Percentiles rank a stretch among this genome's conserved stretches.
These are phyloP conservation scores for Peniophora sp. DNA, from an alignment of 1,284 basidiomycete species.

Conservation along the genomic window DNA sequence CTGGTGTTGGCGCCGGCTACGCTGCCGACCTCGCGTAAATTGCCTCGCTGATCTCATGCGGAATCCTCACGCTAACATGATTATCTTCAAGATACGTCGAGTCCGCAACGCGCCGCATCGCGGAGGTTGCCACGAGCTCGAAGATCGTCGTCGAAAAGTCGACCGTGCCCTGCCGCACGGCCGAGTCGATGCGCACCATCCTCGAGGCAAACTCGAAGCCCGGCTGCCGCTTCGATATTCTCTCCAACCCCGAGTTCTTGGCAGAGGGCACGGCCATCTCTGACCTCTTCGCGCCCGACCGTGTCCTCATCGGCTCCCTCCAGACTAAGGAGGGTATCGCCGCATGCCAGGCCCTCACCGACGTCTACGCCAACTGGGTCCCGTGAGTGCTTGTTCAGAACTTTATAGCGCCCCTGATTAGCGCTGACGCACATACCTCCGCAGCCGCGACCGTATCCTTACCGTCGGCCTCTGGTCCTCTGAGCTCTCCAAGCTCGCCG, in stretches of 20 bases:
- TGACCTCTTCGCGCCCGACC: slow-evolving; percentile 87
- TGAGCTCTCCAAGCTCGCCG: slow-evolving; percentile 96
- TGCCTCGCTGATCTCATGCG: slow-evolving; percentile 3
- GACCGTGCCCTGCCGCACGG: slow-evolving; percentile 96
- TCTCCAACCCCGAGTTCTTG: slow-evolving; percentile 99
- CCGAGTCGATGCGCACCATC: slow-evolving; percentile 98
- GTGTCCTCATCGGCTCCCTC: slow-evolving; percentile 95
- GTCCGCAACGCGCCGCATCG: slow-evolving; percentile 92
- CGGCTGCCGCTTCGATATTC: slow-evolving; percentile 90
- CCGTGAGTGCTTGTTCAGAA: slow-evolving; percentile 43
- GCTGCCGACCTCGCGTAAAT: slow-evolving; percentile 93
- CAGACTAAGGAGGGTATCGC: slow-evolving; percentile 79
- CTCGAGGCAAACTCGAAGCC: slow-evolving; percentile 96
- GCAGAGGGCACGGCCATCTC: slow-evolving; percentile 95
- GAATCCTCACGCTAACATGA: neutral
- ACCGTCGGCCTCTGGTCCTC: slow-evolving; percentile 98
- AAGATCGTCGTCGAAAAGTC: slow-evolving; percentile 99
- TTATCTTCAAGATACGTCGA: slow-evolving; percentile 76
- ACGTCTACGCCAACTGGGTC: slow-evolving; percentile 95
- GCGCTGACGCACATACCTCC: slow-evolving; percentile 1
- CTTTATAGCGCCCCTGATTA: slow-evolving; percentile 5
- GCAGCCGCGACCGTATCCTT: slow-evolving; percentile 70
- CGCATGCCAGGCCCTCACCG: slow-evolving; percentile 71
- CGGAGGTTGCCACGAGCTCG: slow-evolving; percentile 80
- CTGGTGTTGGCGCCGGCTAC: slow-evolving; percentile 93